phyloP scores from a whole-genome alignment of 257 asterid species.

The Solanum virginianum region DNA sequence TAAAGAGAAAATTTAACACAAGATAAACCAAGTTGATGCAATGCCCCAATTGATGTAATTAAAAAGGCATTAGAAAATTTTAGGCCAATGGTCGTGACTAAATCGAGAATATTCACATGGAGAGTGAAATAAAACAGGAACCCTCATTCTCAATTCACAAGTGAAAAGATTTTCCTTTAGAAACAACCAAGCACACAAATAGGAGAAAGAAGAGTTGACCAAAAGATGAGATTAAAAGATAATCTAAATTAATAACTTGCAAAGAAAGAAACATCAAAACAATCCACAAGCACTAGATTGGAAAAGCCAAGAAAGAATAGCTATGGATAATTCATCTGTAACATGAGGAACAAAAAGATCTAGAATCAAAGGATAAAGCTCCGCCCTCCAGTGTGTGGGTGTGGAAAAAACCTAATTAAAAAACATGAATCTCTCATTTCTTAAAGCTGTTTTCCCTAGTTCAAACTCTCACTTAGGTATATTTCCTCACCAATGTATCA shows the following conservation, averaged over 20 bases:
- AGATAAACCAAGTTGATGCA: background rate
- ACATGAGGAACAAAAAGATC: background rate
- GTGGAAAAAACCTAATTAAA: background rate
- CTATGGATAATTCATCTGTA: background rate
- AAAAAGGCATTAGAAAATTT: background rate
- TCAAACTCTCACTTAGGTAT: background rate
- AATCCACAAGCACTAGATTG: background rate
- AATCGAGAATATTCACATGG: background rate
- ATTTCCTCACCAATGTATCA: background rate
- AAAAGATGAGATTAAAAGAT: background rate
- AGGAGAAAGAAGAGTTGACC: background rate
- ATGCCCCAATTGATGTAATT: background rate
- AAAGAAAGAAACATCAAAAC: background rate
- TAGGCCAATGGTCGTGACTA: background rate
- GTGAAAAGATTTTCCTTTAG: background rate
- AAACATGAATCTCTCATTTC: background rate
- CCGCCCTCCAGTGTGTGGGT: background rate
- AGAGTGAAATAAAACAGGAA: background rate
- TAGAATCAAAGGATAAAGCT: background rate
- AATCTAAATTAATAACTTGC: background rate
- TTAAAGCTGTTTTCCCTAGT: background rate
- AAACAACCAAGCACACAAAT: background rate
- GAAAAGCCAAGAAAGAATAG: background rate
- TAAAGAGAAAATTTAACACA: background rate
- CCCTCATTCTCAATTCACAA: background rate